A percentile compares a stretch with the other conserved stretches of the same genome.
Conservation (phyloP, 2,329 filamentous ascomycete genomes). For the Daldinia eschscholtzii region DNA sequence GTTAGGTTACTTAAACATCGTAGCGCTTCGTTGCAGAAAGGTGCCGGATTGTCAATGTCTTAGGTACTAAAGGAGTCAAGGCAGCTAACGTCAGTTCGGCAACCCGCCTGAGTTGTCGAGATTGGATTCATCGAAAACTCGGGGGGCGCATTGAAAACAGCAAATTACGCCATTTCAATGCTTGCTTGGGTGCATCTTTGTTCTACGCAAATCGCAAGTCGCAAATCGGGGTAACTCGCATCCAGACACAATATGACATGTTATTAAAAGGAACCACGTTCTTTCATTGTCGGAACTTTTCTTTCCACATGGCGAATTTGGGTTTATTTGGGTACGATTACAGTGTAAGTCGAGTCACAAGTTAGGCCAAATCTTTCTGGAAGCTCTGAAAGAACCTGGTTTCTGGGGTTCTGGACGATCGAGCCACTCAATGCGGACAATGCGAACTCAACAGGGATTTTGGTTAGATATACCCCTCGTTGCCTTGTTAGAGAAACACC, state of each 20-base stretch:
- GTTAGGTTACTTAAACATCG: not conserved
- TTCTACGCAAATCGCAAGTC: constrained; percentile 10
- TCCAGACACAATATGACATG: constrained; percentile 20
- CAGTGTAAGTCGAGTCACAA: constrained; percentile 18
- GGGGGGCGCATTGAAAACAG: constrained; percentile 42
- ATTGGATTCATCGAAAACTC: constrained; percentile 35
- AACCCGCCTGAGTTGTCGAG: constrained; percentile 35
- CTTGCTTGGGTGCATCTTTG: constrained; percentile 25
- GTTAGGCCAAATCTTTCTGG: constrained; percentile 33
- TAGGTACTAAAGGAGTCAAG: not conserved
- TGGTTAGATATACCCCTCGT: constrained; percentile 25
- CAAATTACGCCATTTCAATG: constrained; percentile 43
- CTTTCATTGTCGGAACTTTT: constrained; percentile 21
- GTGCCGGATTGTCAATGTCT: not conserved
- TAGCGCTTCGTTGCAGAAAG: not conserved
- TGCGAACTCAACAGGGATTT: constrained; percentile 26
- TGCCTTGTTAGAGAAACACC: constrained; percentile 16
- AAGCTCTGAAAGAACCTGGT: constrained; percentile 41
- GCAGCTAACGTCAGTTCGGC: constrained; percentile 14
- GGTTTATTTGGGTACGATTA: not conserved
- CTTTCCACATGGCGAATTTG: constrained; percentile 21
- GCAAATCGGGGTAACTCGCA: constrained; percentile 17
- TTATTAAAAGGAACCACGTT: constrained; percentile 22
- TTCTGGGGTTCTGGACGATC: constrained; percentile 36
- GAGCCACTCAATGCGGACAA: constrained; percentile 35